Evolutionary conservation across 2,329 filamentous ascomycete genomes (phyloP), one percentile per base, ranked within the genome.

Genomic region (Ceratocystis cacaofunesta): DNA sequence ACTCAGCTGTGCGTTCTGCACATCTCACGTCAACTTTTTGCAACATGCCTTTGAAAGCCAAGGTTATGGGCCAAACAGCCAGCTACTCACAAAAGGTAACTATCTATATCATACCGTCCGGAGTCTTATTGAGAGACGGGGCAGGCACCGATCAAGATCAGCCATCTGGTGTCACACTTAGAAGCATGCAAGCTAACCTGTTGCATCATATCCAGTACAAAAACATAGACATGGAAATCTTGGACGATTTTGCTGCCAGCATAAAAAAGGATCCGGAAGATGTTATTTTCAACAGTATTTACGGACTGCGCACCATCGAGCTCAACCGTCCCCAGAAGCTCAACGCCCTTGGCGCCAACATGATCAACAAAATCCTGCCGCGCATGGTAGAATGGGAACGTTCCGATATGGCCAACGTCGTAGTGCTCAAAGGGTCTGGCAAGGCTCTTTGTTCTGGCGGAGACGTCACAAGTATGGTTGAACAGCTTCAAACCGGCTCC

Each of bases 361-460:
- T 99, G 95, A 89, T 88, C 69, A 85, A 89, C 71, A 97, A 99
- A 78, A 97, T 99, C 71, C 79, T 91, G 60, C 92, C 92, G 25
- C 84, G 94, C 66, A 76, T 99, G 72, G 80, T 89, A 72, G 92
- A 97, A 79, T 99, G 92, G 92, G 85, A 89, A 72, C 94, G 95
- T 76, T 97, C 92, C 32, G 87, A 96, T 73, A 81, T 99, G 78
- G 92, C 94, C 65, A 96, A 95, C 75, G 85, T 97, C 5, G 78
- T 99, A 66, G 83, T 99, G 70, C 86, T 99, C 75, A 96, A 96
- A 76, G 94, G 94, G 68, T 84, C 88, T 28, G 95, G 94, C 17
- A 87, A 84, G 75, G 90, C 92, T 28, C 87, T 99, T 70, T 99
- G 94, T 74, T 91, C 94, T 1, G 94, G 94, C 70, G 94, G 94